Percentiles rank a stretch among this genome's conserved stretches.
Conservation (phyloP, 768 basidiomycete genomes). For the Suillus clintonianus region DNA sequence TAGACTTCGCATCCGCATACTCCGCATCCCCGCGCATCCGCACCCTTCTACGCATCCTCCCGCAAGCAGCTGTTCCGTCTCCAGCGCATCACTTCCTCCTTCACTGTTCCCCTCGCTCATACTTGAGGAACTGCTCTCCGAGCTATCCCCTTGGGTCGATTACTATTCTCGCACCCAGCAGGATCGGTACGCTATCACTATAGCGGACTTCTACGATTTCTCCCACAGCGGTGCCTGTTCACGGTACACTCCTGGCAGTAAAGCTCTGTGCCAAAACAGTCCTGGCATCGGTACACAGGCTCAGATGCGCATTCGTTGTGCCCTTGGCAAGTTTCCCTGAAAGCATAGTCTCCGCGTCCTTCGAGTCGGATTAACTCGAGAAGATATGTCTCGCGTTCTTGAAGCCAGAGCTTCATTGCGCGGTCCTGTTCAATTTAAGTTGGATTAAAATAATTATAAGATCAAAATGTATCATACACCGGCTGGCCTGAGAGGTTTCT, state of each 20-base stretch:
- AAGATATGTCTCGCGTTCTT: neutral
- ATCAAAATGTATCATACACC: neutral
- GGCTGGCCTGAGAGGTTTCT: neutral
- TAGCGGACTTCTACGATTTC: too few relatives aligned
- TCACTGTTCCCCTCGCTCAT: too few relatives aligned
- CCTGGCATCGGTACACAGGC: neutral
- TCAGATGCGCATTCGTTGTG: neutral
- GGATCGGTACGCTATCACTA: too few relatives aligned
- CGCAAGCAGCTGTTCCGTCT: too few relatives aligned
- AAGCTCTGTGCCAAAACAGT: neutral
- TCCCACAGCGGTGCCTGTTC: constrained; percentile 4
- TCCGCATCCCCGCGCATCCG: too few relatives aligned
- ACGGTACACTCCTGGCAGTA: constrained; percentile 1
- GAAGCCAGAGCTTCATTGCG: neutral
- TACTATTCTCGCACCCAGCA: too few relatives aligned
- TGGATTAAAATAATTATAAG: neutral
- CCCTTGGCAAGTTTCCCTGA: neutral
- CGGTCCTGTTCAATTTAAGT: neutral
- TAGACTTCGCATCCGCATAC: too few relatives aligned
- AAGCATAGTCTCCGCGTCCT: neutral
- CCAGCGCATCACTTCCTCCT: too few relatives aligned
- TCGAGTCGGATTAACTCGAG: constrained; percentile 1
- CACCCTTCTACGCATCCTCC: too few relatives aligned
- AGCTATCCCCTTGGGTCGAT: too few relatives aligned
- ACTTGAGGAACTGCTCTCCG: too few relatives aligned